Conservation (phyloP, 352 stramenopile species). For the Globisporangium spiculum region DNA sequence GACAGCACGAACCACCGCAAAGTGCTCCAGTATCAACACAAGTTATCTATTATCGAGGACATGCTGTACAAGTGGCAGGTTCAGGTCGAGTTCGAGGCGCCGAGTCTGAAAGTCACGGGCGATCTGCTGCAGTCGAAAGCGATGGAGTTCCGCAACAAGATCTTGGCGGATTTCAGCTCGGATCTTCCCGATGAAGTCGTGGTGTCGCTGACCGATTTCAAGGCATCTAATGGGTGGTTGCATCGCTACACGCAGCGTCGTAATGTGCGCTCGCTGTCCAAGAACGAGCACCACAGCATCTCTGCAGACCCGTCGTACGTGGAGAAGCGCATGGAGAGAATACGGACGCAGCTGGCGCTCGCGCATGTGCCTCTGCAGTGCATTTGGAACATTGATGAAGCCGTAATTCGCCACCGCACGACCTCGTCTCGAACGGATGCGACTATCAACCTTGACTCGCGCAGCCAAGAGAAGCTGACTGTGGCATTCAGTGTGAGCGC, state of each 20-base stretch:
- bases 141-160: conserved; percentile 82
- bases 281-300: conserved; percentile 24
- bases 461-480: conserved; percentile 49
- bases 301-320: conserved; percentile 10
- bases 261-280: conserved; percentile 62
- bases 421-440: conserved; percentile 34
- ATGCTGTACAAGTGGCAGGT: conserved; percentile 87
- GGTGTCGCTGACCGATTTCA: conserved; percentile 80
- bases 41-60: conserved; percentile 82
- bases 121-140: conserved; percentile 76
- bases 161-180: conserved; percentile 63
- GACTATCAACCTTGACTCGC: conserved; percentile 42
- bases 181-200: conserved; percentile 71
- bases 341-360: conserved; percentile 50
- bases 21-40: conserved; percentile 81
- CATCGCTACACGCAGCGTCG: conserved; percentile 74
- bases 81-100: conserved; percentile 66
- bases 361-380: conserved; percentile 44
- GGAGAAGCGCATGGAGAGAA: conserved; percentile 43
- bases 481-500: conserved; percentile 57
- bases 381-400: conserved; percentile 75
- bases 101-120: conserved; percentile 67
- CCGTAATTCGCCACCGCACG: conserved; percentile 45
- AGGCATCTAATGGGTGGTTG: conserved; percentile 81
- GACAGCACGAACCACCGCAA: conserved; percentile 74